A percentile compares a stretch with the other conserved stretches of the same genome.
Conservation (phyloP, 768 basidiomycete genomes). For the Boletus vermiculosoides region DNA sequence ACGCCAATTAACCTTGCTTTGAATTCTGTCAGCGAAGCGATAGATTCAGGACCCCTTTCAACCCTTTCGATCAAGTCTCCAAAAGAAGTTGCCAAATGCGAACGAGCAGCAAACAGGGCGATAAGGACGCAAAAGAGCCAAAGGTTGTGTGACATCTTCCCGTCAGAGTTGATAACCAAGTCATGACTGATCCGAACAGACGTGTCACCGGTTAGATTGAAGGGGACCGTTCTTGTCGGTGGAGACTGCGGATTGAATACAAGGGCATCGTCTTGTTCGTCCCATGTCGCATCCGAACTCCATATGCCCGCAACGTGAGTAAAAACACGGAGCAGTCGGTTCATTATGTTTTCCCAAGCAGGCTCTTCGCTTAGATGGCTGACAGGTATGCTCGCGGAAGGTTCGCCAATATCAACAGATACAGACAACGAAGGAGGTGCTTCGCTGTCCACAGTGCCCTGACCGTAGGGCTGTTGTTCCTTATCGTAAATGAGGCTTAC, state of each 20-base stretch:
- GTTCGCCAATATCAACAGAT: conserved; percentile 1
- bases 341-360: conserved; percentile 15
- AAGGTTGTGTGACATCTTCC: conserved; percentile 47
- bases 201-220: conserved; percentile 10
- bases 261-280: conserved; percentile 24
- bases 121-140: conserved; percentile 46
- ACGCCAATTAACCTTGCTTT: conserved; percentile 27
- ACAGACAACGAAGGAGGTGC: conserved; percentile 1
- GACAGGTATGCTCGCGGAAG: neutral
- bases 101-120: conserved; percentile 19
- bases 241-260: conserved; percentile 29
- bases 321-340: conserved; percentile 19
- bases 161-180: conserved; percentile 50
- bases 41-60: conserved; percentile 12
- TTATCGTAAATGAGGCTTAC: conserved; percentile 21
- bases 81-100: conserved; percentile 14
- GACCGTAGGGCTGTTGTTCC: conserved; percentile 15
- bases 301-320: conserved; percentile 21
- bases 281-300: conserved; percentile 26
- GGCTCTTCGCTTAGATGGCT: conserved; percentile 5
- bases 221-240: conserved; percentile 8
- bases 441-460: conserved; percentile 20
- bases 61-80: conserved; percentile 12
- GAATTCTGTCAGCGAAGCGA: conserved; percentile 17
- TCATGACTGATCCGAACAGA: conserved; percentile 12